Base-by-base conservation (phyloP, 2,329 filamentous ascomycete species). In the Diaporthe longicolla region DNA sequence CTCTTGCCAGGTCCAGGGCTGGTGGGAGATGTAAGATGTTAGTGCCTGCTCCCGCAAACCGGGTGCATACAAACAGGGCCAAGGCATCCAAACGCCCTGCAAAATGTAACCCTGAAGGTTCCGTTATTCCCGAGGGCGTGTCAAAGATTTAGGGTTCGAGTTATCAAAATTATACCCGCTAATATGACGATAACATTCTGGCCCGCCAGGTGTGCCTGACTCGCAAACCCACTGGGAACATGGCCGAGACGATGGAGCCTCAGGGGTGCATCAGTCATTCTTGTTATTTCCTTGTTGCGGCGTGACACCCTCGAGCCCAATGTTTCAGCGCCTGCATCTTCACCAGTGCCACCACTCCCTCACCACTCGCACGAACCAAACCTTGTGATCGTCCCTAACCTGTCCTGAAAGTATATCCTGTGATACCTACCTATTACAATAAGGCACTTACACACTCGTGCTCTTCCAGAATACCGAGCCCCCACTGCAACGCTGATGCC, bases 351-450 rank as follows among this genome's bases (percentile, higher is more conserved):
- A 29, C 43, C 19, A 45, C 43, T 45, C 43, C 13, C 7, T 32
- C 29, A 7, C 26, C 19, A 19, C 43, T 45, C 43, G 43, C 7
- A 17, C 43, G 45, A 50, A 21, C 21, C 21, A 48, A 50, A 37
- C 45, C 45, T 66, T 66, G 63, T 52, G 24, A 66, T 52, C 21
- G 45, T 32, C 61, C 45, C 61, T n/a, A 24, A 52, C 52, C 63
- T 37, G 29, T 3, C 48, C 63, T 40, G 29, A 52, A 66, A 37
- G 45, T 32, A 52, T 66, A 3, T 7, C 4, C 11, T 10, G 61
- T 52, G 61, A 66, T 66, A 37, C 61, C 61, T 52, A 19, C 61
- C 29, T 13, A 11, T 13, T 52, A 29, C 17, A 15, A 8, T 11
- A 37, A 37, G 10, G 35, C 10, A 35, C 61, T 10, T 50, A 50